Evolutionary conservation across 495 filamentous ascomycete species (phyloP), one percentile per base, ranked within the genome.

Genomic region (Aspergillus coremiiformis): DNA sequence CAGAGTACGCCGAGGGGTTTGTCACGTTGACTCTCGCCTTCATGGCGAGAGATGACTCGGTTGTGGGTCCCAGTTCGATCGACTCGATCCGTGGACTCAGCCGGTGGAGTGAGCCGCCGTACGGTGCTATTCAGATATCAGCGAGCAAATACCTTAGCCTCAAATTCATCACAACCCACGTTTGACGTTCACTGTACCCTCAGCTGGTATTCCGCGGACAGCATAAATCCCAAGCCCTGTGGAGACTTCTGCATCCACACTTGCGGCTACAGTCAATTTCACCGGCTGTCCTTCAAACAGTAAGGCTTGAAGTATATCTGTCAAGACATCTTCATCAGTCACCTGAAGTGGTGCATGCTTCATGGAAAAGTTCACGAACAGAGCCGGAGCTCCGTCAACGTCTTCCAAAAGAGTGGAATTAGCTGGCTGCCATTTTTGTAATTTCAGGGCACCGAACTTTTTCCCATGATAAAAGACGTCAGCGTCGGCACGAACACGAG

Each of bases 1-100:
- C 89, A 21, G 86, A 83, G 66, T 96, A 96, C 0, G 82, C 71
- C 1, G 90, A 94, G 3, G 93, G 93, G 61, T 98, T 98, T 2
- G 86, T 92, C 53, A 96, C 72, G 62, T 91, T 93, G 51, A 94
- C 70, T 19, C 61, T 69, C 9, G 87, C 84, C 52, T 79, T 71
- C 9, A 96, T 65, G 12, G 78, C 80, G 19, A 96, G 66, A 5
- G 83, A 86, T 14, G 82, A 78, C 35, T 76, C 68, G 4, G 83
- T 82, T 0, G 90, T 94, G 33, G 84, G 74, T 26, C 81, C 60
- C 50, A 98, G 77, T 47, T 77, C 69, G 17, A 98, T 65, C 37
- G 76, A 75, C 27, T 80, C 78, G 42, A 94, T 66, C 46, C 79
- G 73, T 11, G 86, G 86, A 32, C 71, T 69, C 20, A 90, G 63